phyloP scores from a whole-genome alignment of 495 filamentous ascomycete species.

The Neurospora sp. region DNA sequence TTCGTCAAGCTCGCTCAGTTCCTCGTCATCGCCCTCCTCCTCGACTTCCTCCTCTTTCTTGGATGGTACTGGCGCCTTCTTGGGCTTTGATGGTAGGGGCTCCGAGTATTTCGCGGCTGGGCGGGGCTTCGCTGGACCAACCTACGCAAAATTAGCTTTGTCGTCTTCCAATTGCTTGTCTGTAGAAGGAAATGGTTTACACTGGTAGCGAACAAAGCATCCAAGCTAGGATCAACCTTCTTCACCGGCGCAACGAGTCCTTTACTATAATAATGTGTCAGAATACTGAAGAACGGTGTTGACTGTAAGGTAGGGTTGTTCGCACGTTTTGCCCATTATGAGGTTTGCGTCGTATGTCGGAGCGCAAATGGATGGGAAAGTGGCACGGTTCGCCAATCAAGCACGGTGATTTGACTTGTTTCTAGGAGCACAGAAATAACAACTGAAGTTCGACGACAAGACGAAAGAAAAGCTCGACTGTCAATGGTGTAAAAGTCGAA shows the following conservation, averaged over 20 bases:
- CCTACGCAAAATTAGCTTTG: conserved; percentile 33
- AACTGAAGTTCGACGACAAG: not conserved
- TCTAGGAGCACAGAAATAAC: not conserved
- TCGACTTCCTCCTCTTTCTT: conserved; percentile 7
- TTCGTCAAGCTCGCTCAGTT: conserved; percentile 21
- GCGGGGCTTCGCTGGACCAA: conserved; percentile 54
- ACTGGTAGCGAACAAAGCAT: conserved; percentile 71
- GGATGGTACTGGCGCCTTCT: conserved; percentile 2
- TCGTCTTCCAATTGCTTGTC: not conserved
- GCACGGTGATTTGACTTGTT: not conserved
- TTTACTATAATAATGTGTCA: conserved; percentile 17
- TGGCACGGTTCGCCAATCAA: not conserved
- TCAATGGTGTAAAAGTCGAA: not conserved
- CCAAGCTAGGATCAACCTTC: conserved; percentile 63
- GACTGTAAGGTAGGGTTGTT: not conserved
- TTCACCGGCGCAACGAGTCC: conserved; percentile 28
- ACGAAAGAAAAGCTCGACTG: not conserved
- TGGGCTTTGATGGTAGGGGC: conserved; percentile 19
- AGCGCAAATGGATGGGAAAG: not conserved
- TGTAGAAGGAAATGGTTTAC: conserved; percentile 45
- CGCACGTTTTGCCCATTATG: conserved; percentile 21
- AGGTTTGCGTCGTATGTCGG: not conserved
- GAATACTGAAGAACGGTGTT: not conserved
- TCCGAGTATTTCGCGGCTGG: conserved; percentile 42
- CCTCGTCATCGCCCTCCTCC: conserved; percentile 16